Conservation (phyloP, 208 protist genomes). For the Leishmania tarentolae region DNA sequence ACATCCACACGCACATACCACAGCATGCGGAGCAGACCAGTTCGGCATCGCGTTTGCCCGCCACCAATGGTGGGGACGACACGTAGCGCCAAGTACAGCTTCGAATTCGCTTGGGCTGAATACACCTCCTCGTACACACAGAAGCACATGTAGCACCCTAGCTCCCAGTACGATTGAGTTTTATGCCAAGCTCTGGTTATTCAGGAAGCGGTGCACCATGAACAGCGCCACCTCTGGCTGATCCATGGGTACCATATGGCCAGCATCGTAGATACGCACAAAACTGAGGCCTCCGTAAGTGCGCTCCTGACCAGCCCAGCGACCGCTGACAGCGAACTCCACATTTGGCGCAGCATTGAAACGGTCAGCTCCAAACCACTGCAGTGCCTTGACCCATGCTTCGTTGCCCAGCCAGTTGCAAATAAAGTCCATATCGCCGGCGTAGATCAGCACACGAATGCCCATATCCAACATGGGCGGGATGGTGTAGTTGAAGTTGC, state of each 20-base stretch:
- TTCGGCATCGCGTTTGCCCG: not conserved
- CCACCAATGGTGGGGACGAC: not conserved
- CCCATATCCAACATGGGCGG: conserved; percentile 55
- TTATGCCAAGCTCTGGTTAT: conserved; percentile 11
- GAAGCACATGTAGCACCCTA: not conserved
- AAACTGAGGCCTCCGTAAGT: conserved; percentile 66
- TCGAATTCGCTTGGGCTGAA: not conserved
- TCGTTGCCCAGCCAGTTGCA: conserved; percentile 94
- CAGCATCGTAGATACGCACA: conserved; percentile 78
- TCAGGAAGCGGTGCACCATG: conserved; percentile 58
- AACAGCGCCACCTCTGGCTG: conserved; percentile 60
- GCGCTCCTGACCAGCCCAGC: conserved; percentile 35
- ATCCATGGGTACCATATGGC: conserved; percentile 92
- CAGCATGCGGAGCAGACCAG: not conserved
- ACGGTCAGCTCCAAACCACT: conserved; percentile 68
- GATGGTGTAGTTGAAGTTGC: conserved; percentile 67
- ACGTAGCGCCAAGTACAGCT: not conserved
- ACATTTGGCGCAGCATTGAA: conserved; percentile 57
- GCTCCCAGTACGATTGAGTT: not conserved
- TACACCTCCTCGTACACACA: not conserved
- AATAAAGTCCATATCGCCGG: conserved; percentile 91
- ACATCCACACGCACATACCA: not conserved
- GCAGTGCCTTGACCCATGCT: conserved; percentile 65
- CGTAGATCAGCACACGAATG: conserved; percentile 92
- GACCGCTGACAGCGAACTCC: conserved; percentile 37